Base-by-base conservation (phyloP, 2,329 filamentous ascomycete species). In the Nothophoma quercina region DNA sequence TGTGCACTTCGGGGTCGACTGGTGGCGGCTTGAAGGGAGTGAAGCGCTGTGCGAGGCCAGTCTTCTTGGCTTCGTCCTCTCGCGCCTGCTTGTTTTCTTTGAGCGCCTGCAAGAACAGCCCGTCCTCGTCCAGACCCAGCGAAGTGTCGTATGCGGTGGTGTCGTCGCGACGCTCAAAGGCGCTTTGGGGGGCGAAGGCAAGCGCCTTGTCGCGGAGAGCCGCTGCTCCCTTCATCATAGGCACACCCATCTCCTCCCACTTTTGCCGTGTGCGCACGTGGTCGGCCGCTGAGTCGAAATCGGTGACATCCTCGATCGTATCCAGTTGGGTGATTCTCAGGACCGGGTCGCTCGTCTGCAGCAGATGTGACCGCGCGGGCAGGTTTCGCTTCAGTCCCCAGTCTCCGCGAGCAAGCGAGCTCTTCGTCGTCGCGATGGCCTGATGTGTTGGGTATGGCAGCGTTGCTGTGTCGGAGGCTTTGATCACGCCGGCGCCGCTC, bases 361-460 rank as follows among this genome's bases (percentile, higher is more conserved):
- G 84, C 5, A 91, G 93, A 7, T 52, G 61, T 3, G 88, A 87
- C 71, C 88, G 88, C 7, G 88, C 77, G 1, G 93, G 93, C 5
- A 98, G 80, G 1, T 91, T 82, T 48, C 93, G 83, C 78, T 98
- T 98, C 65, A 97, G 79, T 12, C 93, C 93, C 93, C 93, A 98
- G 69, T 98, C 93, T 28, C 93, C 93, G 68, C 85, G 85, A 32
- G 81, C 79, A 19, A 91, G 83, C 7, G 92, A 93, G 15, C 86
- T 82, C 35, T 83, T 78, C 5, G 91, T 88, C 0, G 91, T 93
- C 12, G 88, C 87, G 69, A 98, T 89, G 56, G 92, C 85, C 70
- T 95, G 90, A 71, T 89, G 84, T 44, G 87, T 91, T n/a, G 93
- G 93, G 75, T 88, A 89, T 23, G 85, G 83, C 55, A 85, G 81